Conservation (phyloP, 1,139 yeast species). For the Hemisphaericaspora xylanilytica region DNA sequence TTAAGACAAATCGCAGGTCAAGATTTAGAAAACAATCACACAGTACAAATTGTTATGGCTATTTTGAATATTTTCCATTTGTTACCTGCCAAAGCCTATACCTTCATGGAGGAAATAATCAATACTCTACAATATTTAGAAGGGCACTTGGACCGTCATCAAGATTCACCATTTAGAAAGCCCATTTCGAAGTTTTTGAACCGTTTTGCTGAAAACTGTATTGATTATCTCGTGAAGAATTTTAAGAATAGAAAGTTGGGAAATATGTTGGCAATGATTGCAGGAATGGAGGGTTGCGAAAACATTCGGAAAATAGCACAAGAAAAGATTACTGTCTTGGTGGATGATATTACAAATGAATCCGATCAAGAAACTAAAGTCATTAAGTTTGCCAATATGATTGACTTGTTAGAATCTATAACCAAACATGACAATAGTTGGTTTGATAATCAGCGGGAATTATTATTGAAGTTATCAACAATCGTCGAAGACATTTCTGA, state of each 20-base stretch:
- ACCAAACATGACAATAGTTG: conserved; percentile 55
- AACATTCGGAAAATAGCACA: conserved; percentile 56
- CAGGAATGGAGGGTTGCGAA: conserved; percentile 56
- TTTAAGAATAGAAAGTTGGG: conserved; percentile 71
- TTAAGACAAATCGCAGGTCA: conserved; percentile 69
- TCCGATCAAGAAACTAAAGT: conserved; percentile 53
- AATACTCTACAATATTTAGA: conserved; percentile 76
- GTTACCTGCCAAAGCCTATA: conserved; percentile 87
- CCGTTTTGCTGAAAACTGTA: conserved; percentile 75
- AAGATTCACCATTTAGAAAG: conserved; percentile 84
- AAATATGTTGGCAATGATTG: conserved; percentile 60
- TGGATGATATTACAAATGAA: conserved; percentile 43
- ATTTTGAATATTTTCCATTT: conserved; percentile 89
- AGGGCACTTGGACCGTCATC: conserved; percentile 79
- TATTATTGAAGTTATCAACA: conserved; percentile 47
- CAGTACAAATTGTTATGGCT: conserved; percentile 84
- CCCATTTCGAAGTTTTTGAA: conserved; percentile 88
- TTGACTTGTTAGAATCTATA: conserved; percentile 62
- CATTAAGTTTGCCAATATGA: conserved; percentile 64
- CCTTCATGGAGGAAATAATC: conserved; percentile 85
- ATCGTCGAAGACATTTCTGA: conserved; percentile 45
- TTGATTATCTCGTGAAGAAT: conserved; percentile 67
- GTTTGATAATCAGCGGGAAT: conserved; percentile 54
- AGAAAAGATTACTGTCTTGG: conserved; percentile 44
- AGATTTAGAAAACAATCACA: conserved; percentile 74